Evolutionary conservation across 768 basidiomycete genomes (phyloP), one percentile per base, ranked within the genome.

Genomic region (Agaricus blazei): DNA sequence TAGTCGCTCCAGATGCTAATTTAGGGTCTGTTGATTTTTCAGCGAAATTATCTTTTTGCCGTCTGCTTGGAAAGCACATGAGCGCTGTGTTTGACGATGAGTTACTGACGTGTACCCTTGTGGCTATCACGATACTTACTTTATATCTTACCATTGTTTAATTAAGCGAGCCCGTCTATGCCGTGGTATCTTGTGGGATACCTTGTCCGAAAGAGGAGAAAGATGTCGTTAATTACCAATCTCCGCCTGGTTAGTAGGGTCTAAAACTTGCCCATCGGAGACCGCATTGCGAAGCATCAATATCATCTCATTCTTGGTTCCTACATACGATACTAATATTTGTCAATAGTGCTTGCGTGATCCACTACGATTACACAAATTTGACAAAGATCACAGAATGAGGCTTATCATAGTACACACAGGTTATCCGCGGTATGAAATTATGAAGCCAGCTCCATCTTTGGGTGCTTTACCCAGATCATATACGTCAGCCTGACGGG

Each of bases 31-130:
- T 46, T 19, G 45, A 46, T 48, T 58, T 58, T 55, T 70, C 69
- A 51, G 56, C 61, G 60, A 70, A 68, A 58, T 70, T 68, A 52
- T 63, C 59, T 43, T 64, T 65, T 59, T 69, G 69, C 28, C 63
- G 62, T 58, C 67, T 70, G 61, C 59, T 67, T 51, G 65, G 62
- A 62, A 70, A 70, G 58, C 70, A 71, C 70, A 71, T 71, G 61
- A 55, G 52, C 44, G 37, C 43, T 36, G 38, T 37, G 24, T 11
- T 37, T 41, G 48, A 50, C 43, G 29, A 34, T n/a, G 31, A 38
- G 38, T 37, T 9, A 34, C 46, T 38, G 38, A 7, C 27, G 31
- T 12, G 34, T 44, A 47, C 11, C 11, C 34, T 34, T 8, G 34
- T 34, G 34, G 52, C 31, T 31, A 45, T 38, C 38, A 14, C 4